These are phyloP conservation scores for Vicia villosa DNA, from an alignment of 306 rosid genomes.

Conservation along the genomic window DNA sequence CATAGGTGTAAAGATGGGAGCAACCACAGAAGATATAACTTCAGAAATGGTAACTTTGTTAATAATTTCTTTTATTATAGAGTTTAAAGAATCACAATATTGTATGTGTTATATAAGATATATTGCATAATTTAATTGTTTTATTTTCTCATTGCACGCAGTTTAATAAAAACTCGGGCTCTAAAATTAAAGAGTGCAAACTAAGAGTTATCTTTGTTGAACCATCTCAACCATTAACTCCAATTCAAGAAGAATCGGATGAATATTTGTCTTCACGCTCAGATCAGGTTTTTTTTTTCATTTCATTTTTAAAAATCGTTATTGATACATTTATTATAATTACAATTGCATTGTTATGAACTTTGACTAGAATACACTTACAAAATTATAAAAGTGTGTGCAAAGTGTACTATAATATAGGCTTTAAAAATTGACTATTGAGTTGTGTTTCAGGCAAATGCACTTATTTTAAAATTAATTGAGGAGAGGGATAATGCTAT, in stretches of 20 bases:
- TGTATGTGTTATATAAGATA: neutral
- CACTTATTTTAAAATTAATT: no score
- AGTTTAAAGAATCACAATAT: neutral
- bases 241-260: constrained; percentile 77
- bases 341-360: no score
- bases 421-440: no score
- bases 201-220: constrained; percentile 75
- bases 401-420: no score
- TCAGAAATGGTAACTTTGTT: constrained; percentile 59
- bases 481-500: no score
- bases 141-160: constrained; percentile 37
- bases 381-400: no score
- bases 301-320: no score
- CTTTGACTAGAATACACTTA: no score
- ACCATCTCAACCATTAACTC: constrained; percentile 76
- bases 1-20: constrained; percentile 51
- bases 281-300: no score
- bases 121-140: constrained; percentile 18
- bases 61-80: neutral
- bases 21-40: constrained; percentile 58
- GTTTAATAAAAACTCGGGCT: constrained; percentile 75
- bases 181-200: constrained; percentile 69
- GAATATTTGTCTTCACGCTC: neutral
- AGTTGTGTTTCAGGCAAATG: no score
- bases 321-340: no score